Conservation (phyloP, 2,329 filamentous ascomycete genomes). For the Fusarium globosum region DNA sequence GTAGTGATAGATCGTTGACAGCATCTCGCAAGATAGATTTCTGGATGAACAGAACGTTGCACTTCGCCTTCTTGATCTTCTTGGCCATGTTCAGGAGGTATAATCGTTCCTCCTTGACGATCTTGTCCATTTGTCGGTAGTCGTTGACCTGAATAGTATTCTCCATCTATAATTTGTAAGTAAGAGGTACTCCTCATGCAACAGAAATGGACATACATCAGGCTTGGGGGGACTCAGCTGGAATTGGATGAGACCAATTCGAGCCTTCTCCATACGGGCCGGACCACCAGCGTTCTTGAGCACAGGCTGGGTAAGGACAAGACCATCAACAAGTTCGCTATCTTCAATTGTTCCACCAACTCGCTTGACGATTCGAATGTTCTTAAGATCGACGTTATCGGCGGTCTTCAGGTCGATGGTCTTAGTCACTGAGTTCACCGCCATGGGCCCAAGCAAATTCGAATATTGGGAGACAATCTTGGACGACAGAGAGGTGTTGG, state of each 20-base stretch:
- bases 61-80: conserved; percentile 99
- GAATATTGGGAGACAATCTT: conserved; percentile 99
- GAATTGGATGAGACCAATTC: conserved; percentile 97
- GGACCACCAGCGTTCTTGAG: conserved; percentile 95
- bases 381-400: conserved; percentile 95
- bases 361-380: conserved; percentile 98
- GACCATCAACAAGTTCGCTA: conserved; percentile 94
- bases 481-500: conserved; percentile 95
- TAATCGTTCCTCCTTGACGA: conserved; percentile 97
- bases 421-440: conserved; percentile 94
- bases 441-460: conserved; percentile 95
- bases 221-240: conserved; percentile 98
- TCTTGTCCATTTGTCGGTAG: conserved; percentile 99
- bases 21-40: conserved; percentile 98
- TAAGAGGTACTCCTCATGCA: background rate
- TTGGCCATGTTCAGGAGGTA: conserved; percentile 99
- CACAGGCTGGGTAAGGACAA: conserved; percentile 91
- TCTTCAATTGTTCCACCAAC: conserved; percentile 98
- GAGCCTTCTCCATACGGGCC: conserved; percentile 94
- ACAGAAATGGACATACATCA: conserved; percentile 70
- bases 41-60: conserved; percentile 97
- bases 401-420: conserved; percentile 96
- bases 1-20: conserved; percentile 95
- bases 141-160: conserved; percentile 99
- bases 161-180: conserved; percentile 77